Evolutionary conservation across 805 yeast genomes (phyloP).

Genomic region (Starmerella sp.): DNA sequence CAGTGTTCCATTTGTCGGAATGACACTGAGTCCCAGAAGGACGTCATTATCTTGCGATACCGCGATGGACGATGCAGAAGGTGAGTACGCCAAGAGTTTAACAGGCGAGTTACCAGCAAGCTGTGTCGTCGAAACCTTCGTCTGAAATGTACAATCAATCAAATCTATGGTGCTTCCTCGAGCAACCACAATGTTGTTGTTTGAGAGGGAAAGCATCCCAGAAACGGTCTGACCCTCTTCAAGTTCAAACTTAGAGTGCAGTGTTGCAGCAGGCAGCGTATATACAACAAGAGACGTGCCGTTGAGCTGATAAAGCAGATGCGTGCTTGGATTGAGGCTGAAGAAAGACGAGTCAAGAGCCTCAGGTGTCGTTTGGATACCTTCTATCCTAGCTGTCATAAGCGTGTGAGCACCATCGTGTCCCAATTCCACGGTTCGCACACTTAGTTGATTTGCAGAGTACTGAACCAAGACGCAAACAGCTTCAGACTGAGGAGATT

Average conservation of each 20-base stretch:
- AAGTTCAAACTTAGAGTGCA: conserved; percentile 8
- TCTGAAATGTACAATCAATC: conserved; percentile 19
- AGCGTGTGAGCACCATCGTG: not conserved
- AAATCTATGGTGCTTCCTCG: conserved; percentile 8
- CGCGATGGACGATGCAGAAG: conserved; percentile 10
- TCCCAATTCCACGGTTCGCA: not conserved
- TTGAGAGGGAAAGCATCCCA: conserved; percentile 17
- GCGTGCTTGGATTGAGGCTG: conserved; percentile 5
- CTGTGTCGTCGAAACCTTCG: conserved; percentile 10
- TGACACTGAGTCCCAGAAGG: conserved; percentile 21
- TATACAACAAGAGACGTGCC: not conserved
- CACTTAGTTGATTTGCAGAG: not conserved
- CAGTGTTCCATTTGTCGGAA: conserved; percentile 19
- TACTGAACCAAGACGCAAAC: not conserved
- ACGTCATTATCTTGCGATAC: conserved; percentile 9
- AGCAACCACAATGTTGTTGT: conserved; percentile 13
- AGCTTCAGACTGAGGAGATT: not conserved
- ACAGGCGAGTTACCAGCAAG: not conserved
- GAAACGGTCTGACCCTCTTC: conserved; percentile 3
- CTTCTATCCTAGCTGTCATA: not conserved
- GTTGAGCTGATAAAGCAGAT: conserved; percentile 5
- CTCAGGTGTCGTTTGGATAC: not conserved
- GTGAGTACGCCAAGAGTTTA: conserved; percentile 14
- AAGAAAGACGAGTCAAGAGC: not conserved
- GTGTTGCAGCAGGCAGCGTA: conserved; percentile 6